Base-by-base conservation (phyloP, 805 yeast species). In the Lipomyces lipofer region DNA sequence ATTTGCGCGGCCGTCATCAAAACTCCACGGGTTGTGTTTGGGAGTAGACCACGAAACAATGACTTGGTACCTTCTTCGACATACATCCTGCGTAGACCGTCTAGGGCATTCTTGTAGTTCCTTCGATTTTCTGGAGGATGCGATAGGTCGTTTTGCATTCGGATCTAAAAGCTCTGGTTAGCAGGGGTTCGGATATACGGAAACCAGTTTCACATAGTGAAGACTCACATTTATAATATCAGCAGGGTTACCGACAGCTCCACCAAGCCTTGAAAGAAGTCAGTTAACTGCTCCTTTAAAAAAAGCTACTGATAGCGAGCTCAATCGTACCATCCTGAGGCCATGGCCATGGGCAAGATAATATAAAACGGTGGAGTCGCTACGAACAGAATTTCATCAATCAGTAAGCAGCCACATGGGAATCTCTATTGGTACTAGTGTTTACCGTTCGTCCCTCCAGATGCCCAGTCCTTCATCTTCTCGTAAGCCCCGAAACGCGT, bases 1-100 rank as follows among this genome's bases (percentile, higher is more conserved):
- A 88, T 94, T 68, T 88, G 96, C 2, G 92, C 84, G 0, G 95
- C 91, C 0, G 96, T 88, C 96, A 88, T 88, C 52, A 88, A 74
- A 7, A 88, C 80, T 32, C 95, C 96, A 67, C 96, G 78, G 1
- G 82, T 78, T 60, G 87, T 76, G 67, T 88, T 88, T 15, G 96
- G 95, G 9, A 77, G 78, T 52, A 86, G 75, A 1, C 96, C 96
- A 58, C 91, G 76, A 65, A 85, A 82, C 49, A 86, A 71, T 0
- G 88, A 75, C 7, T 64, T 49, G 1, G 76, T 63, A 13, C 86
- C 85, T 67, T 89, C 96, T 32, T 83, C 82, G 44, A 67, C 73
- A 6, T 73, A 64, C 47, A 89, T 82, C 60, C 84, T 77, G 49
- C 67, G 64, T 28, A 89, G 69, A 13, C 96, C 96, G 67, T 88